These are phyloP conservation scores for Phytopythium kandeliae DNA, from an alignment of 352 stramenopile species.

Conservation along the genomic window DNA sequence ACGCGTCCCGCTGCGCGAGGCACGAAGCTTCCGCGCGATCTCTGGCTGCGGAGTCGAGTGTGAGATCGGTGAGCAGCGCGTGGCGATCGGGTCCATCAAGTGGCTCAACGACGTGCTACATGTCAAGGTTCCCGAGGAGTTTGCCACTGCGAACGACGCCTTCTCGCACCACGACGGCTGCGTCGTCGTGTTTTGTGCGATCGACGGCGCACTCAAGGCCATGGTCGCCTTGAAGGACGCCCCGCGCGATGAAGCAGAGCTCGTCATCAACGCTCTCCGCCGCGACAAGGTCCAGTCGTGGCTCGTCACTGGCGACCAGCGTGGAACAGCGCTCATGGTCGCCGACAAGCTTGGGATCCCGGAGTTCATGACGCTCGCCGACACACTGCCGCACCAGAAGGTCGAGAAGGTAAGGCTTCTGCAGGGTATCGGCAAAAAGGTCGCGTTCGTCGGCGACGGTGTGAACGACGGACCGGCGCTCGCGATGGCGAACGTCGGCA, in stretches of 20 bases:
- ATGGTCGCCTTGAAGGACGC: conserved; percentile 52
- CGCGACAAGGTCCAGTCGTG: conserved; percentile 54
- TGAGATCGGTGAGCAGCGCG: conserved; percentile 18
- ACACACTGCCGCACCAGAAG: conserved; percentile 73
- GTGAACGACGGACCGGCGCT: conserved; percentile 69
- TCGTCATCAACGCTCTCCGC: conserved; percentile 50
- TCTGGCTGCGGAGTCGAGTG: conserved; percentile 62
- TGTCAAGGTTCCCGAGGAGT: conserved; percentile 32
- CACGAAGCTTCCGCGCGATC: conserved; percentile 33
- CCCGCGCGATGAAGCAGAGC: conserved; percentile 38
- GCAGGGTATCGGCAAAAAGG: conserved; percentile 59
- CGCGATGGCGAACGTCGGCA: conserved; percentile 60
- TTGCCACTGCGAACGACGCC: conserved; percentile 33
- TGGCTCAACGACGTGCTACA: conserved; percentile 56
- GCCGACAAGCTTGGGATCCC: conserved; percentile 43
- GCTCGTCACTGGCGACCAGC: conserved; percentile 77
- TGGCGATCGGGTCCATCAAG: conserved; percentile 59
- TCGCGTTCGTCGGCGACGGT: conserved; percentile 72
- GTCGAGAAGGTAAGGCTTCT: conserved; percentile 68
- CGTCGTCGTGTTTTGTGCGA: conserved; percentile 50
- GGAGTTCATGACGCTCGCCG: conserved; percentile 47
- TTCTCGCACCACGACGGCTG: conserved; percentile 44
- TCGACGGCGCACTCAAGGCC: conserved; percentile 46
- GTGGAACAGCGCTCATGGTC: conserved; percentile 46
- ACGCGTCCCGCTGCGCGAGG: conserved; percentile 14